These are phyloP conservation scores for Diaporthe ilicicola DNA, from an alignment of 2,329 filamentous ascomycete genomes.

Conservation along the genomic window DNA sequence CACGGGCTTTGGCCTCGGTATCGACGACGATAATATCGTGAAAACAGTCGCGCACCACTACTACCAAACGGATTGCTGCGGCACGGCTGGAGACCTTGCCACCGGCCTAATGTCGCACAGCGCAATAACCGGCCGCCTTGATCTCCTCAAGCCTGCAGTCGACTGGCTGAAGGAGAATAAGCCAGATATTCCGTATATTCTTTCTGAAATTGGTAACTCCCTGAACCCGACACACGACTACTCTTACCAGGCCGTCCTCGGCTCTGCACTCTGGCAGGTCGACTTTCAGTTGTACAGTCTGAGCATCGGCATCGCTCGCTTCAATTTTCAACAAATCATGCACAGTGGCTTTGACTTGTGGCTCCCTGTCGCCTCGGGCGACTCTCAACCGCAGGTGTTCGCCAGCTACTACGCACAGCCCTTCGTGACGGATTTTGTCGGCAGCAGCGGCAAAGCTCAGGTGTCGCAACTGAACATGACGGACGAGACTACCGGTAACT, in stretches of 20 bases:
- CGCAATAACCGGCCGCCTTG: slow-evolving; percentile 31
- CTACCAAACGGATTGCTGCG: slow-evolving; percentile 45
- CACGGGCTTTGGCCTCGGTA: slow-evolving; percentile 44
- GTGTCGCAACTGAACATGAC: slow-evolving; percentile 37
- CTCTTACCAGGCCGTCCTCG: slow-evolving; percentile 45
- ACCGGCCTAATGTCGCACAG: slow-evolving; percentile 32
- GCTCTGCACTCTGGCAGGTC: slow-evolving; percentile 47
- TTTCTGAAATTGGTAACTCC: slow-evolving; percentile 48
- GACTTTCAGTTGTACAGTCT: slow-evolving; percentile 48
- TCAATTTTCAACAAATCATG: slow-evolving; percentile 51
- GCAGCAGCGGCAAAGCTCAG: slow-evolving; percentile 41
- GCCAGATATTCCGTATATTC: slow-evolving; percentile 44
- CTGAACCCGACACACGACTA: slow-evolving; percentile 43
- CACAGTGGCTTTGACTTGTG: slow-evolving; percentile 41
- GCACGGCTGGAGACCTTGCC: slow-evolving; percentile 40
- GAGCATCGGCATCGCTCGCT: slow-evolving; percentile 44
- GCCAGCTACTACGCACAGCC: slow-evolving; percentile 49
- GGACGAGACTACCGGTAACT: slow-evolving; percentile 36
- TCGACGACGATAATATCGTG: slow-evolving; percentile 43
- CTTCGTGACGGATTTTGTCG: slow-evolving; percentile 47
- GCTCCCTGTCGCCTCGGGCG: slow-evolving; percentile 43
- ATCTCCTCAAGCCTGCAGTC: slow-evolving; percentile 42
- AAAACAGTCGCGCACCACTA: slow-evolving; percentile 49
- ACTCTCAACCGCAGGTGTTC: slow-evolving; percentile 43
- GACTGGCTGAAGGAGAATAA: slow-evolving; percentile 43